Evolutionary conservation across 345 rosid genomes (phyloP).

Genomic region (Melaleuca quinquenervia): DNA sequence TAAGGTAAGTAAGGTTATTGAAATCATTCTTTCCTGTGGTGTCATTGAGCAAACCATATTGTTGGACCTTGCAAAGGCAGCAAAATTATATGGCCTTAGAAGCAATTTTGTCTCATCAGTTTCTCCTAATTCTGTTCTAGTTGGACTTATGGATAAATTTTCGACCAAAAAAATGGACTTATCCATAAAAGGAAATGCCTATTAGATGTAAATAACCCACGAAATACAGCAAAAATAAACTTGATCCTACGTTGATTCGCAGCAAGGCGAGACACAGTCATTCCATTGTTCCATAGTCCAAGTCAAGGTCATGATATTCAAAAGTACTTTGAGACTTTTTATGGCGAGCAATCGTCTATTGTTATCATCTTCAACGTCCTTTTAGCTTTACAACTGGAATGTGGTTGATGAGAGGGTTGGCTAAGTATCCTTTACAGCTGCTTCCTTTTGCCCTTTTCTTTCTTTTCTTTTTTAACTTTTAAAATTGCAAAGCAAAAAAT

Average conservation of each 20-base stretch:
- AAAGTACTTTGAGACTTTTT: neutral
- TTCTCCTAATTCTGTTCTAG: neutral
- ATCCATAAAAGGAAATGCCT: neutral
- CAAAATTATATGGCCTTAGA: neutral
- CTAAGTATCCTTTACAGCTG: neutral
- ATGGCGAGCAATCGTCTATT: neutral
- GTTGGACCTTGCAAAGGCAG: neutral
- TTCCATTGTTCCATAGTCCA: neutral
- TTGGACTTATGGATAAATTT: neutral
- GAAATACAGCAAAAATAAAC: neutral
- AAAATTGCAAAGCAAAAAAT: neutral
- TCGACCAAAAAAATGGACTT: neutral
- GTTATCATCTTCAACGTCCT: neutral
- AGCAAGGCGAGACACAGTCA: neutral
- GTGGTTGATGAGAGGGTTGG: neutral
- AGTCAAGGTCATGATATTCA: neutral
- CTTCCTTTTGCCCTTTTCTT: neutral
- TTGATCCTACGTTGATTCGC: neutral
- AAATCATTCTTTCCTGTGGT: neutral
- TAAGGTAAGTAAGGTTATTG: neutral
- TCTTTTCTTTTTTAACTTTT: neutral
- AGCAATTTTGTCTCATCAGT: neutral
- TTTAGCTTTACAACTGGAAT: neutral
- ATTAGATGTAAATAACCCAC: neutral
- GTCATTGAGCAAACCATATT: neutral